Percentiles rank a stretch among this genome's conserved stretches.
phyloP scores from a whole-genome alignment of 2,329 filamentous ascomycete genomes.

The Fusarium odoratissimum region DNA sequence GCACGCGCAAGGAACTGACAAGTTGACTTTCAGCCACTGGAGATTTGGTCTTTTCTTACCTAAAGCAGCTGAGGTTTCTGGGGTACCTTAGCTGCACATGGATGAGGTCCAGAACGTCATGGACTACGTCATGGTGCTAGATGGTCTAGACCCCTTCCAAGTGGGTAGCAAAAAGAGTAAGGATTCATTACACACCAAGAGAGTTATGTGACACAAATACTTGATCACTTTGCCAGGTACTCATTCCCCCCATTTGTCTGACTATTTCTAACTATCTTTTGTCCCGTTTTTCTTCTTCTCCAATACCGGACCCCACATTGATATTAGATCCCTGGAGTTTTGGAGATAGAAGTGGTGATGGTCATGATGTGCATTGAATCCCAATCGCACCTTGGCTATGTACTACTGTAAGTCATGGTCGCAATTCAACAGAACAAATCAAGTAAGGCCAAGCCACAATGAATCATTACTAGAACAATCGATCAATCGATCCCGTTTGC shows the following conservation, averaged over 20 bases:
- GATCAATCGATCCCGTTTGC: background rate
- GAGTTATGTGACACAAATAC: background rate
- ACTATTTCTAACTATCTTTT: background rate
- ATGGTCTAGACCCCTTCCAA: conserved; percentile 17
- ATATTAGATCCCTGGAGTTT: background rate
- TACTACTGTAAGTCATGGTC: background rate
- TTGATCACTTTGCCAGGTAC: background rate
- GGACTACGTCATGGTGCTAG: conserved; percentile 21
- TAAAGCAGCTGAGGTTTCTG: conserved; percentile 1
- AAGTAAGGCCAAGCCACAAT: conserved; percentile 4
- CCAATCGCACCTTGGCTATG: background rate
- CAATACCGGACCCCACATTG: background rate
- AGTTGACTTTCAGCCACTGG: conserved; percentile 4
- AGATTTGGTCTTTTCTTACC: background rate
- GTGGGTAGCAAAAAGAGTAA: background rate
- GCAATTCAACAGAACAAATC: background rate
- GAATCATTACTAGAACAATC: conserved; percentile 15
- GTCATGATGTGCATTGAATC: background rate
- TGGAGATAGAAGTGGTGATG: background rate
- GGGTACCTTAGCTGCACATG: background rate
- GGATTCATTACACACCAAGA: background rate
- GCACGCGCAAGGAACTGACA: background rate
- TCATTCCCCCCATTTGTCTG: background rate
- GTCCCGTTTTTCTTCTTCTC: background rate
- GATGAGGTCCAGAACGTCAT: conserved; percentile 14